Base-by-base conservation (phyloP, 2,329 filamentous ascomycete species). In the Penicillium sp. region DNA sequence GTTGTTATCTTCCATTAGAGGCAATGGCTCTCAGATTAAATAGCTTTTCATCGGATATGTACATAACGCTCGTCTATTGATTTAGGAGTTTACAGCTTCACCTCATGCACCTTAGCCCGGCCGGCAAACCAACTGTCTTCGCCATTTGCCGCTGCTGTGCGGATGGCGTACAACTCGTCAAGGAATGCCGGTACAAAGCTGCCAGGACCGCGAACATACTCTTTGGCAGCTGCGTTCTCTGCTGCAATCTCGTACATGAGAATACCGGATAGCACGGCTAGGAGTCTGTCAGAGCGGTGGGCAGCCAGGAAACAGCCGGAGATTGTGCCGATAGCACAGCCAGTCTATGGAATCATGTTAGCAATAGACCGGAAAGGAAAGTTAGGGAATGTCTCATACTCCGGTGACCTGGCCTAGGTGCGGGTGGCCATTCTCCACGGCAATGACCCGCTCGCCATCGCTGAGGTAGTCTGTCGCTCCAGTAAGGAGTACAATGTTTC, bases 151-250 rank as follows among this genome's bases (percentile, higher is more conserved):
- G 68, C 64, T 2, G 64, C 65, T 29, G 65, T 65, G n/a, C 64
- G 67, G 47, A 73, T 70, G 9, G 63, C 62, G 29, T 77, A 80
- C 42, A 86, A 64, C 64, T 80, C 87, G 60, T 97, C 92, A 35
- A 96, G 73, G 63, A 96, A 91, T 0, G 85, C 85, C 0, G 89
- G 86, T 11, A 95, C 83, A 73, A 96, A 96, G 0, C 84, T 89
- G 0, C 92, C 92, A 0, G 92, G 90, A 0, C 92, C 92, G 50
- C 76, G 77, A 3, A 93, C 88, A 54, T 84, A 78, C 0, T 73
- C 68, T 44, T 82, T 73, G 8, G 52, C 51, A 2, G 75, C 79
- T n/a, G 82, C 82, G n/a, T 73, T 71, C 72, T 92, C 86, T 0
- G 89, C 88, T 1, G 84, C 84, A 56, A 87, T 80, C 66, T 93